Base-by-base conservation (phyloP, 257 asterid genomes). In the Solanum etuberosum region DNA sequence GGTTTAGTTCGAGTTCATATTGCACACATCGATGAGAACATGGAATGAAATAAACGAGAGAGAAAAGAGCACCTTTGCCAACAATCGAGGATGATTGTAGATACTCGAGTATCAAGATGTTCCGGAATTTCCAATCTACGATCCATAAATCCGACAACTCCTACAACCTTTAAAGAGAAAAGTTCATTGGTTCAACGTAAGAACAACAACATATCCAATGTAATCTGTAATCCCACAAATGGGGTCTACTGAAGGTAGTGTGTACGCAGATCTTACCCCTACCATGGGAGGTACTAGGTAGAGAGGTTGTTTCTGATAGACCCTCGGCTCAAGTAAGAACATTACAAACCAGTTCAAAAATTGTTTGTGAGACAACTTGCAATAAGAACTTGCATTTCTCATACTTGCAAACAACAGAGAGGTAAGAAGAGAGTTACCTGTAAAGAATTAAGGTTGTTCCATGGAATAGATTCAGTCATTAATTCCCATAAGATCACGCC, bases 401-500 rank as follows among this genome's bases (percentile, higher is more conserved):
- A 37, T 12, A 40, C 54, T 74, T 11, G 2, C 27, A 16, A 78
- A 46, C 14, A 43, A 23, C 27, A 48, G 16, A 25, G 84, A 25
- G 85, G 25, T 42, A 80, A 48, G 63, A 43, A 5, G 85, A 29
- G 85, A 43, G 27, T 43, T 85, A 94, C 98, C 96, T 95, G 98
- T 43, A 94, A 89, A 43, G 93, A 42, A 87, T 94, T 94, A 83
- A 95, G 87, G 87, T 91, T 78, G 88, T 87, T 88, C 98, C 98
- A 95, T 5, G 98, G 98, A 73, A 95, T 73, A 59, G 89, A 68
- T 88, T 89, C 94, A 2, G 98, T 95, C 92, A 93, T 87, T 34
- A 95, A 90, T 85, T 95, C 98, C 98, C 98, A 95, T 83, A 95
- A 85, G 85, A 94, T 88, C 61, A 95, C 98, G 10, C 98, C 96